These are phyloP conservation scores for Liriodendron chinense DNA, from an alignment of 164 flowering plant species.

Conservation along the genomic window DNA sequence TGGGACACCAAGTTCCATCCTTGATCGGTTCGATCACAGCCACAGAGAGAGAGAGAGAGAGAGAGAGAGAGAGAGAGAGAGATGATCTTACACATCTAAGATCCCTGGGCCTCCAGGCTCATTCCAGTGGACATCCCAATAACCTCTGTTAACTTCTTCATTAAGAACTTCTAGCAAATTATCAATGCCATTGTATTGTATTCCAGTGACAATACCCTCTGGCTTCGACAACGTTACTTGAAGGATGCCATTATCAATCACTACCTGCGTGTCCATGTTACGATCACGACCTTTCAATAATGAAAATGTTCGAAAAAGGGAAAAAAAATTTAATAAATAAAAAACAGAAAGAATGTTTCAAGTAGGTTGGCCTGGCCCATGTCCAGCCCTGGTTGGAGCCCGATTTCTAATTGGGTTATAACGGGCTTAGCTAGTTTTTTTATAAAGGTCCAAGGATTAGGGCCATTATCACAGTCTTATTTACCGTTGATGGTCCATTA, in stretches of 20 bases:
- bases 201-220: conserved; percentile 35
- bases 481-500: too few species aligned
- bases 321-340: too few species aligned
- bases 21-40: too few species aligned
- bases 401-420: too few species aligned
- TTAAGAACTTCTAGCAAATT: conserved; percentile 36
- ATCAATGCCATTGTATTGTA: conserved; percentile 34
- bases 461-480: too few species aligned
- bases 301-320: neutral
- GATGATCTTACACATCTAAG: neutral
- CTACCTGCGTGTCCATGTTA: conserved; percentile 36
- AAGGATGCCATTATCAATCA: conserved; percentile 39
- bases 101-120: neutral
- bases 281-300: neutral
- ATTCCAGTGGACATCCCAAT: neutral
- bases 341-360: too few species aligned
- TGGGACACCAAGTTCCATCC: too few species aligned
- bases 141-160: conserved; percentile 39
- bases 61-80: too few species aligned
- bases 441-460: too few species aligned
- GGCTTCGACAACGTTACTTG: conserved; percentile 39
- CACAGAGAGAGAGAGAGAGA: too few species aligned
- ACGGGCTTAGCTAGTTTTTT: too few species aligned
- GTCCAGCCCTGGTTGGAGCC: neutral
- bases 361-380: neutral